Percentiles rank a stretch among this genome's conserved stretches.
Evolutionary conservation across 306 rosid species (phyloP).

Genomic region (Castanopsis chinensis): DNA sequence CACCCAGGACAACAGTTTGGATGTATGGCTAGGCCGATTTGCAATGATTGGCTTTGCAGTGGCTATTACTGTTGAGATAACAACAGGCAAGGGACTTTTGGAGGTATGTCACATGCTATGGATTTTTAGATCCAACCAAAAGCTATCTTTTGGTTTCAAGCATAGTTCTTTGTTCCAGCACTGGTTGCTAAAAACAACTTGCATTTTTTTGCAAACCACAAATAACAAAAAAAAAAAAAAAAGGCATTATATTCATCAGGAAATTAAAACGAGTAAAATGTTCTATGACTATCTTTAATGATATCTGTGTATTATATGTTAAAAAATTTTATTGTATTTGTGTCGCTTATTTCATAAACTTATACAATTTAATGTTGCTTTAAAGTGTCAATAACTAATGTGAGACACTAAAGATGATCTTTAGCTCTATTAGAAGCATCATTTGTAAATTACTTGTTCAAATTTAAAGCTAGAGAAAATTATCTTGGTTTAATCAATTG

Average conservation of each 20-base stretch:
- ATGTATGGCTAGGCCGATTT: conserved; percentile 83
- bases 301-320: neutral
- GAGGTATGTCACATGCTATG: conserved; percentile 51
- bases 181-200: neutral
- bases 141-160: conserved; percentile 1
- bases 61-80: conserved; percentile 72
- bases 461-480: neutral
- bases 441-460: neutral
- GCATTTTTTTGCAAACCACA: neutral
- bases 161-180: conserved; percentile 20
- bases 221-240: neutral
- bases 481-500: neutral
- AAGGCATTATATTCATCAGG: neutral
- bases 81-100: conserved; percentile 85
- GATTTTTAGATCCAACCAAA: neutral
- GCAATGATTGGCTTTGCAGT: conserved; percentile 91
- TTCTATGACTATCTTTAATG: neutral
- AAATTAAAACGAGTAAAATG: neutral
- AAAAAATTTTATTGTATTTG: neutral
- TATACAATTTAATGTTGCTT: neutral
- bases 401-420: neutral
- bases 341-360: neutral
- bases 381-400: neutral
- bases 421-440: neutral
- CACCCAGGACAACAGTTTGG: conserved; percentile 56